Conservation (phyloP, 73 alveolate species). For the Stentor coeruleus region DNA sequence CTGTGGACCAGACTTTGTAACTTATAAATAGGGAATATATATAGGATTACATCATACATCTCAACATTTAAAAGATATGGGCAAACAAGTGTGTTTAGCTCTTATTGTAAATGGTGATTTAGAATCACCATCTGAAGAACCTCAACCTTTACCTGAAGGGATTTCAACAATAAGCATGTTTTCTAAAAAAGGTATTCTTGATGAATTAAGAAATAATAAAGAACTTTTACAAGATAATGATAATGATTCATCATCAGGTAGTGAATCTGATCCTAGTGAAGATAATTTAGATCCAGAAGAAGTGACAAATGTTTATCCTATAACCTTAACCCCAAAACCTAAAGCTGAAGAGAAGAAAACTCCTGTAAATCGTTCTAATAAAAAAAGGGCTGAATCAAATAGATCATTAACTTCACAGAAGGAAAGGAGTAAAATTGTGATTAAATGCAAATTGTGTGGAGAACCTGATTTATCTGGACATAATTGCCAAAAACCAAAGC, state of each 20-base stretch:
- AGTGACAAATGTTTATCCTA: neutral
- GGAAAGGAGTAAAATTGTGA: neutral
- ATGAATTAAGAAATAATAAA: conserved; percentile 4
- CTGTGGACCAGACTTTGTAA: conserved; percentile 72
- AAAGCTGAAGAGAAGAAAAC: neutral
- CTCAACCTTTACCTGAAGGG: conserved; percentile 15
- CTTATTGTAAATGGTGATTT: conserved; percentile 27
- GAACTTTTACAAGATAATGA: conserved; percentile 12
- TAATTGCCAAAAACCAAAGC: neutral
- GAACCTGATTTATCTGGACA: neutral
- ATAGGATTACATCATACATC: conserved; percentile 15
- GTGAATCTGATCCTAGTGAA: conserved; percentile 24
- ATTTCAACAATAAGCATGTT: neutral
- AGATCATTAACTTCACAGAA: neutral
- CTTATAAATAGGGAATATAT: conserved; percentile 29
- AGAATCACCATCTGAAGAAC: neutral
- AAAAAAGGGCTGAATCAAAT: neutral
- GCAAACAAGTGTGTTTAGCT: conserved; percentile 26
- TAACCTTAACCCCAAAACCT: neutral
- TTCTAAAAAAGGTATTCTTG: neutral
- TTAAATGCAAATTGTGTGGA: conserved; percentile 5
- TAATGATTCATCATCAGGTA: neutral
- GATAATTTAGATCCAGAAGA: conserved; percentile 25
- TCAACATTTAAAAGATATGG: conserved; percentile 11
- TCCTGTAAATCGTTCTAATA: conserved; percentile 17